These are phyloP conservation scores for Coccomyxa sp. DNA, from an alignment of 139 green algal species.

Conservation along the genomic window DNA sequence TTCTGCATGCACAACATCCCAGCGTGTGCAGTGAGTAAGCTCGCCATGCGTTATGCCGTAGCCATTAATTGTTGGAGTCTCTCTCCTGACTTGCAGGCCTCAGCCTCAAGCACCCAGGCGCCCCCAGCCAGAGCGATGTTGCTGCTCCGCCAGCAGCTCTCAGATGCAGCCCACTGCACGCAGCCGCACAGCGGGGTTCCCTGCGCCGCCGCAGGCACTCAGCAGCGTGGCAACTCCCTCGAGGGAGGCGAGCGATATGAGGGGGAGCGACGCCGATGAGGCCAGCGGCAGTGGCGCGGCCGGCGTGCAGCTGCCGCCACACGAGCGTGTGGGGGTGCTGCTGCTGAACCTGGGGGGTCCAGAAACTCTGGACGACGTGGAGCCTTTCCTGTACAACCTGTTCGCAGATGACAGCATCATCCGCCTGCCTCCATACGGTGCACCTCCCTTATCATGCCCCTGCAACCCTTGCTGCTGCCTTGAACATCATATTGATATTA, in stretches of 20 bases:
- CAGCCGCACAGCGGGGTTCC: not conserved
- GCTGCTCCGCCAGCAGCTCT: not conserved
- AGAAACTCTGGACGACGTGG: slow-evolving; percentile 93
- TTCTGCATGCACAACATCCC: too few relatives aligned
- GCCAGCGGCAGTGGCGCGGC: too few relatives aligned
- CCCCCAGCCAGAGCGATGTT: not conserved
- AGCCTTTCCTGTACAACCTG: slow-evolving; percentile 99
- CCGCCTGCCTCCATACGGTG: slow-evolving; percentile 49
- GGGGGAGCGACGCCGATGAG: not conserved
- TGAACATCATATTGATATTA: not conserved
- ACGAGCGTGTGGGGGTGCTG: slow-evolving; percentile 81
- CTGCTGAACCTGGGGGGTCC: slow-evolving; percentile 97
- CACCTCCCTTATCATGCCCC: not conserved
- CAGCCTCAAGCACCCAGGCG: not conserved
- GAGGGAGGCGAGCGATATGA: not conserved
- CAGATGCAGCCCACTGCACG: not conserved
- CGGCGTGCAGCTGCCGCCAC: not conserved
- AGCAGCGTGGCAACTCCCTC: not conserved
- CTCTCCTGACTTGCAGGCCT: not conserved
- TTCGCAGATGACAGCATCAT: slow-evolving; percentile 99
- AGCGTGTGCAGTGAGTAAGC: too few relatives aligned
- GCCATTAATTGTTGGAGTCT: too few relatives aligned
- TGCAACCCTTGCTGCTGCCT: not conserved
- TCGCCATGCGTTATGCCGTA: too few relatives aligned
- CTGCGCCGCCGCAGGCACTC: not conserved